A percentile compares a stretch with the other conserved stretches of the same genome.
Evolutionary conservation across 176 grass and related monocot genomes (phyloP).

Genomic region (Guadua angustifolia): DNA sequence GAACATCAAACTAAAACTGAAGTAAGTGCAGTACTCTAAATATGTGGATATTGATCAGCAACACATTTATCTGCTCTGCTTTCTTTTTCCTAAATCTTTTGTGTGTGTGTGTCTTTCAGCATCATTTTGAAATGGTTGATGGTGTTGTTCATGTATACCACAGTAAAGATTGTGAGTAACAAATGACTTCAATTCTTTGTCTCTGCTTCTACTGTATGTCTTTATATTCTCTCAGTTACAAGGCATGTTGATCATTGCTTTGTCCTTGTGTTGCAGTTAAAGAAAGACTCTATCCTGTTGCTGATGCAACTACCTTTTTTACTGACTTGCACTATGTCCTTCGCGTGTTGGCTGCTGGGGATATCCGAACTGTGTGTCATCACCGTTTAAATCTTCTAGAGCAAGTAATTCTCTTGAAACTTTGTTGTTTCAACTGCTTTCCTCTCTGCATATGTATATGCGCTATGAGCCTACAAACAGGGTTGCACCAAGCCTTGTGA

Average conservation of each 20-base stretch:
- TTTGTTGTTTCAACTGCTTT: neutral
- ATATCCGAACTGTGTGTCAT: constrained; percentile 93
- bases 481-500: constrained; percentile 3
- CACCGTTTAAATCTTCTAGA: constrained; percentile 88
- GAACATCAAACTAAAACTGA: constrained; percentile 70
- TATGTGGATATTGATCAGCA: constrained; percentile 9
- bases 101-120: constrained; percentile 58
- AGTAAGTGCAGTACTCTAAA: constrained; percentile 50
- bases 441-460: neutral
- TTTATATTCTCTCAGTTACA: constrained; percentile 20
- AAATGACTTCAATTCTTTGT: constrained; percentile 1
- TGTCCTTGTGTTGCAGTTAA: constrained; percentile 60
- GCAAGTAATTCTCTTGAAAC: constrained; percentile 58
- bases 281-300: constrained; percentile 80
- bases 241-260: neutral
- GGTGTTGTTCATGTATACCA: constrained; percentile 90
- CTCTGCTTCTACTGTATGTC: constrained; percentile 15
- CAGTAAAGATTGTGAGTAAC: constrained; percentile 77
- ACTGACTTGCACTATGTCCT: constrained; percentile 96
- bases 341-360: constrained; percentile 80
- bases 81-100: constrained; percentile 4
- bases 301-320: constrained; percentile 93
- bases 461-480: neutral
- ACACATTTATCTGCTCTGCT: neutral
- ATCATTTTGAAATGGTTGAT: constrained; percentile 88